A percentile compares a stretch with the other conserved stretches of the same genome.
Conservation (phyloP, 441 rosid genomes). For the Omphalea diandra region DNA sequence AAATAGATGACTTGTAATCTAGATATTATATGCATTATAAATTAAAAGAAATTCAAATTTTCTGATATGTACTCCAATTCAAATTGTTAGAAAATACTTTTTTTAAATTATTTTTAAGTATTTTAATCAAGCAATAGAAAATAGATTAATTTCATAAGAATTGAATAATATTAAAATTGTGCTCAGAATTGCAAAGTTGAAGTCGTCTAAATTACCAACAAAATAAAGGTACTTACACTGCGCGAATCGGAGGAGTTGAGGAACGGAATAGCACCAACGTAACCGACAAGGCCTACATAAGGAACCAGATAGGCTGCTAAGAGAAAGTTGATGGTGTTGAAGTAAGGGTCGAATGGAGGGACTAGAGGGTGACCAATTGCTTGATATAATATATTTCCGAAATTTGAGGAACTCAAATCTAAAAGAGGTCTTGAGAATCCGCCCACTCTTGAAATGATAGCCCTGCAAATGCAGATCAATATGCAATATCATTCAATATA, state of each 20-base stretch:
- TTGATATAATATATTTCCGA: slow-evolving; percentile 37
- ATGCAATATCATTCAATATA: no score
- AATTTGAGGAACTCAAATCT: slow-evolving; percentile 36
- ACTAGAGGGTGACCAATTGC: slow-evolving; percentile 36
- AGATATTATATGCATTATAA: no score
- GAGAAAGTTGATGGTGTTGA: slow-evolving; percentile 44
- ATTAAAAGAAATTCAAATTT: no score
- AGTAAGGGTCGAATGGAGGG: slow-evolving; percentile 31
- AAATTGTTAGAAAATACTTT: no score
- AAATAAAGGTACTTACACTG: slow-evolving; percentile 36
- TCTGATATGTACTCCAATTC: no score
- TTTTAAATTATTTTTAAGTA: no score
- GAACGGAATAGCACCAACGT: slow-evolving; percentile 51
- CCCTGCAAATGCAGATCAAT: slow-evolving; percentile 39
- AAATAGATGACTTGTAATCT: no score
- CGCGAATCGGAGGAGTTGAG: slow-evolving; percentile 28
- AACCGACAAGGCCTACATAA: slow-evolving; percentile 59
- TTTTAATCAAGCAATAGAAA: no score
- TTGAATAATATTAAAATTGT: no score
- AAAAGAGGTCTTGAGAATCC: slow-evolving; percentile 53
- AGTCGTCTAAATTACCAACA: no score
- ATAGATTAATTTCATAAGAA: no score
- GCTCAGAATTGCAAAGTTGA: no score
- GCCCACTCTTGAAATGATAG: slow-evolving; percentile 43
- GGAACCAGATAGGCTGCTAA: slow-evolving; percentile 54